Evolutionary conservation across 208 protist genomes (phyloP).

Genomic region (Tritrichomonas foetus): DNA sequence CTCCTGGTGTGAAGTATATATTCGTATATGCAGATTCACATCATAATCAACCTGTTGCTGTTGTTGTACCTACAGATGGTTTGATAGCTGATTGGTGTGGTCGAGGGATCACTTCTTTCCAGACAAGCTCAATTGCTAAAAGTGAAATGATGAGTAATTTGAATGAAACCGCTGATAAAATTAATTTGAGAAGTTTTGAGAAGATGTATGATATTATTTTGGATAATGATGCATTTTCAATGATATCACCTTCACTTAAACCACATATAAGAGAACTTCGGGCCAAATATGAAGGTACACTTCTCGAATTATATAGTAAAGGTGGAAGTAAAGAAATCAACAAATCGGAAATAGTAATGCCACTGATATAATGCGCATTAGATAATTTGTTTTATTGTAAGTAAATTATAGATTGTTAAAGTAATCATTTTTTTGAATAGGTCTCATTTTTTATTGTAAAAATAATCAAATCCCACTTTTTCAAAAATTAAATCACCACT

Average conservation of each 20-base stretch:
- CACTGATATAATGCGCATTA: too few relatives aligned
- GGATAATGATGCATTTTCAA: neutral
- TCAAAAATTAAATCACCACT: too few relatives aligned
- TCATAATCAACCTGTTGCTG: neutral
- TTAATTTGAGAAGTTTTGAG: neutral
- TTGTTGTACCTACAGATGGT: neutral
- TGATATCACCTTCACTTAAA: neutral
- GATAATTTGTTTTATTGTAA: too few relatives aligned
- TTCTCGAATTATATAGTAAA: neutral
- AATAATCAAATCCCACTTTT: too few relatives aligned
- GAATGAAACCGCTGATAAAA: neutral
- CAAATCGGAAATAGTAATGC: too few relatives aligned
- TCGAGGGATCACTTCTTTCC: neutral
- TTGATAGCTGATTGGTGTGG: neutral
- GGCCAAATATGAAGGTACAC: neutral
- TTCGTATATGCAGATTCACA: constrained; percentile 25
- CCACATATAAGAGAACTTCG: neutral
- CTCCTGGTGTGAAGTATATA: neutral
- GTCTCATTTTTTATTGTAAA: too few relatives aligned
- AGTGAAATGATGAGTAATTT: neutral
- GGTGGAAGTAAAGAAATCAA: too few relatives aligned
- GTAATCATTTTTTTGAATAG: too few relatives aligned
- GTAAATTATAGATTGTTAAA: too few relatives aligned
- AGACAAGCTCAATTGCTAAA: neutral
- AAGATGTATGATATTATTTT: neutral